Percentiles rank a stretch among this genome's conserved stretches.
Evolutionary conservation across 345 rosid genomes (phyloP).

Genomic region (Boechera stricta): DNA sequence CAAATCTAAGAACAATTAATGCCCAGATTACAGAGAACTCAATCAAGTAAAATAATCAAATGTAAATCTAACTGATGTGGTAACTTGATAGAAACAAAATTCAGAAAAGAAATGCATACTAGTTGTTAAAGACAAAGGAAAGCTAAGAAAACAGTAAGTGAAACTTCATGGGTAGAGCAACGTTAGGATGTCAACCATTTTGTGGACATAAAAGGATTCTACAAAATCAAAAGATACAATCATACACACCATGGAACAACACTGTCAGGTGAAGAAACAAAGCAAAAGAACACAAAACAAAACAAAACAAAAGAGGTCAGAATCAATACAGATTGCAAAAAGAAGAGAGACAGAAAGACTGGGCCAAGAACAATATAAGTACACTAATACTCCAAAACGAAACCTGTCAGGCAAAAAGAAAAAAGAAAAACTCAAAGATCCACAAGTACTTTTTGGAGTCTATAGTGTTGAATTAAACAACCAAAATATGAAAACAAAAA

Average conservation of each 20-base stretch:
- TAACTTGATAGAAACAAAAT: neutral
- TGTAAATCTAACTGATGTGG: neutral
- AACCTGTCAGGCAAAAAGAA: slow-evolving; percentile 8
- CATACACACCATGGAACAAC: slow-evolving; percentile 48
- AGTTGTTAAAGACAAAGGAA: neutral
- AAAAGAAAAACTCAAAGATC: neutral
- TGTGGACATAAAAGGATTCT: neutral
- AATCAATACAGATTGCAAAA: slow-evolving; percentile 16
- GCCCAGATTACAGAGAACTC: neutral
- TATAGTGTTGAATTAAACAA: slow-evolving; percentile 4
- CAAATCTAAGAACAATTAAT: slow-evolving; percentile 1
- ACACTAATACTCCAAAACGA: slow-evolving; percentile 29
- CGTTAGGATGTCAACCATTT: neutral
- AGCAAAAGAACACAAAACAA: slow-evolving; percentile 29
- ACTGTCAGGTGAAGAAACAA: slow-evolving; percentile 39
- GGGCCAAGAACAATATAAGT: slow-evolving; percentile 28
- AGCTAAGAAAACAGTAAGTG: neutral
- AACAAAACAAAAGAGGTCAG: slow-evolving; percentile 9
- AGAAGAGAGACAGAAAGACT: neutral
- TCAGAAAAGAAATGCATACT: neutral
- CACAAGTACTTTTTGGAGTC: slow-evolving; percentile 4
- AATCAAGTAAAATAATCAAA: neutral
- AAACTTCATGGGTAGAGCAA: neutral
- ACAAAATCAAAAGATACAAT: slow-evolving; percentile 18
- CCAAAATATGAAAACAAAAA: neutral